Conservation (phyloP, 495 filamentous ascomycete genomes). For the Podospora australis region DNA sequence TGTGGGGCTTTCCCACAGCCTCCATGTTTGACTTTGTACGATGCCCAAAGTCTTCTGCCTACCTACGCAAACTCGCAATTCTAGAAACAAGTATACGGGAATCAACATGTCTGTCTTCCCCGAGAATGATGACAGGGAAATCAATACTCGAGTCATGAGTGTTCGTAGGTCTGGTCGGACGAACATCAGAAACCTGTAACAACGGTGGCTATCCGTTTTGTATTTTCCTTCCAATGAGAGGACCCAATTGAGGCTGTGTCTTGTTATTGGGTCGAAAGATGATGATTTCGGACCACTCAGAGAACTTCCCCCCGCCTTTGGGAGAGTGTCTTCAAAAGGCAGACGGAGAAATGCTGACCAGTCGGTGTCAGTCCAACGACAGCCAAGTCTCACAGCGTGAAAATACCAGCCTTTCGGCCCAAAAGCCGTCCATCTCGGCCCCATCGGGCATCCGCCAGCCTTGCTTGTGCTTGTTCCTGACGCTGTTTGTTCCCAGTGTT, state of each 20-base stretch:
- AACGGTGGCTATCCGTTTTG: too few species aligned
- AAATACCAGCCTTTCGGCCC: constrained; percentile 20
- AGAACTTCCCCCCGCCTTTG: constrained; percentile 15
- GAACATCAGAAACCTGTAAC: too few species aligned
- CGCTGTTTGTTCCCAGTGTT: too few species aligned
- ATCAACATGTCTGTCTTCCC: too few species aligned
- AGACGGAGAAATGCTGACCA: constrained; percentile 11
- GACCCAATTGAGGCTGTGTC: background rate
- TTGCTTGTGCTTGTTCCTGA: constrained; percentile 31
- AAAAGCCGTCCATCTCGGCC: constrained; percentile 18
- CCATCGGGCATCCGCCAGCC: constrained; percentile 22
- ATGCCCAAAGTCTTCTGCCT: too few species aligned
- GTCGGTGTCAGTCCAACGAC: constrained; percentile 9
- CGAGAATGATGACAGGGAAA: too few species aligned
- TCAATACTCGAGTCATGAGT: too few species aligned
- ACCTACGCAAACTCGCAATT: too few species aligned
- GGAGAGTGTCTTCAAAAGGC: background rate
- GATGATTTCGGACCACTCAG: constrained; percentile 14
- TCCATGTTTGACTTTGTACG: too few species aligned
- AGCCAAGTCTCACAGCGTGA: constrained; percentile 11
- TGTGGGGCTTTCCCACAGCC: too few species aligned
- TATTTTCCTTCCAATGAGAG: constrained; percentile 24
- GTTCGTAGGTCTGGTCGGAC: too few species aligned
- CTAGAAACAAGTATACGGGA: too few species aligned
- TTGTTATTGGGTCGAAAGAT: constrained; percentile 23